phyloP scores from a whole-genome alignment of 306 rosid species.

The Acacia confusa region DNA sequence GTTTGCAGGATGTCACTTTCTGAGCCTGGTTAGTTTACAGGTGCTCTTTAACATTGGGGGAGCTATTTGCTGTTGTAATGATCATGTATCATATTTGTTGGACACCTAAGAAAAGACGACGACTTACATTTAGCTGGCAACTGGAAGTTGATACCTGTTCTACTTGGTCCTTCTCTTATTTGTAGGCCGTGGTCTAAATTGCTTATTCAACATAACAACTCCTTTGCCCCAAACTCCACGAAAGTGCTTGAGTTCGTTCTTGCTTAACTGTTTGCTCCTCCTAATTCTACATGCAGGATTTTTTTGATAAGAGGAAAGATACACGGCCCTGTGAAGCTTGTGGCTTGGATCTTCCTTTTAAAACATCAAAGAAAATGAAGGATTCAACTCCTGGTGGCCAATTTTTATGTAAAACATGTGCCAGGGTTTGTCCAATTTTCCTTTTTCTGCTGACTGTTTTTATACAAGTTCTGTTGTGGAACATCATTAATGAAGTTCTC shows the following conservation, averaged over 20 bases:
- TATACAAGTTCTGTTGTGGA: slow-evolving; percentile 23
- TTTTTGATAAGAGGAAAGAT: slow-evolving; percentile 55
- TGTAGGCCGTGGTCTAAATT: slow-evolving; percentile 3
- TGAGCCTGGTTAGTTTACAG: slow-evolving; percentile 49
- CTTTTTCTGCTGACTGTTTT: slow-evolving; percentile 22
- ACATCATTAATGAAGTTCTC: slow-evolving; percentile 29
- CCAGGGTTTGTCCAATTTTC: slow-evolving; percentile 67
- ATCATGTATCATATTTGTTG: slow-evolving; percentile 22
- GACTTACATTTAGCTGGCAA: slow-evolving; percentile 22
- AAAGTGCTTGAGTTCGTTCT: slow-evolving; percentile 2
- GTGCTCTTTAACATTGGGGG: slow-evolving; percentile 11
- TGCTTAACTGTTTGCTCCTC: slow-evolving; percentile 30
- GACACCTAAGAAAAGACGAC: slow-evolving; percentile 11
- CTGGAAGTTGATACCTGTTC: slow-evolving; percentile 19
- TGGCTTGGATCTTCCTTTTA: slow-evolving; percentile 60
- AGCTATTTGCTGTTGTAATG: slow-evolving; percentile 22
- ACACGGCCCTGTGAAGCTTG: slow-evolving; percentile 78
- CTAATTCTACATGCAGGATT: slow-evolving; percentile 52
- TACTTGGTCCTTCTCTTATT: neutral
- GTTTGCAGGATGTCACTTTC: slow-evolving; percentile 54
- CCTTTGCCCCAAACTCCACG: neutral
- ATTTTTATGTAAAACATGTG: slow-evolving; percentile 77
- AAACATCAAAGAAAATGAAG: slow-evolving; percentile 59
- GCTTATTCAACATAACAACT: slow-evolving; percentile 2
- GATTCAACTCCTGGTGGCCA: slow-evolving; percentile 55